A percentile compares a stretch with the other conserved stretches of the same genome.
These are phyloP conservation scores for Penicillium canescens DNA, from an alignment of 495 filamentous ascomycete species.

Conservation along the genomic window DNA sequence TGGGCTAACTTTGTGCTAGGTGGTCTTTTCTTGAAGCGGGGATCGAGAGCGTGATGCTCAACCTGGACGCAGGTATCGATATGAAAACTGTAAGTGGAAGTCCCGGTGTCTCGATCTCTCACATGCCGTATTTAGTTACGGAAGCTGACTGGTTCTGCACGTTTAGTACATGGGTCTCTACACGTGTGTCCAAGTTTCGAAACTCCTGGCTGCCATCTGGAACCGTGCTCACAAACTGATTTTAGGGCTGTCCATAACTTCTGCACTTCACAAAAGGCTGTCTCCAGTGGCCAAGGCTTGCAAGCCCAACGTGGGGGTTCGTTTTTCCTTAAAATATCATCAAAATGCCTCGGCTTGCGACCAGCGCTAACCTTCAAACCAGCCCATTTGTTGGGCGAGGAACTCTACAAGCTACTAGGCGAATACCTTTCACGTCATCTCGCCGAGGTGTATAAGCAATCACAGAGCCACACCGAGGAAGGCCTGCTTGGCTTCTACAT, in stretches of 20 bases:
- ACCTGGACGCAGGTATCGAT: slow-evolving; percentile 88
- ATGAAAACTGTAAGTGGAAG: slow-evolving; percentile 73
- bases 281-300: slow-evolving; percentile 52
- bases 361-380: background rate
- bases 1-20: slow-evolving; percentile 44
- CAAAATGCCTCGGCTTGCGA: background rate
- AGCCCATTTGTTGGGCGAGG: slow-evolving; percentile 95
- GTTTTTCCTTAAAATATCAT: slow-evolving; percentile 18
- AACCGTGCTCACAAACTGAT: slow-evolving; percentile 21
- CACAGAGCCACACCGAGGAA: slow-evolving; percentile 80
- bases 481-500: slow-evolving; percentile 95
- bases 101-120: background rate
- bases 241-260: slow-evolving; percentile 94
- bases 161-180: slow-evolving; percentile 94
- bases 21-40: slow-evolving; percentile 88
- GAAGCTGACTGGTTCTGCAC: slow-evolving; percentile 13
- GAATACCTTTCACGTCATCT: slow-evolving; percentile 81
- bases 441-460: slow-evolving; percentile 60
- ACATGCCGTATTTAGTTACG: background rate
- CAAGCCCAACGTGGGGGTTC: slow-evolving; percentile 77
- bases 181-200: slow-evolving; percentile 61
- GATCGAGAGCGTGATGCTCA: slow-evolving; percentile 88
- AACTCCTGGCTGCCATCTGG: slow-evolving; percentile 3
- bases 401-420: slow-evolving; percentile 89
- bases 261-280: slow-evolving; percentile 95